Evolutionary conservation across 1,284 basidiomycete species (phyloP).

Genomic region (Pyrrhoderma lamaoense): DNA sequence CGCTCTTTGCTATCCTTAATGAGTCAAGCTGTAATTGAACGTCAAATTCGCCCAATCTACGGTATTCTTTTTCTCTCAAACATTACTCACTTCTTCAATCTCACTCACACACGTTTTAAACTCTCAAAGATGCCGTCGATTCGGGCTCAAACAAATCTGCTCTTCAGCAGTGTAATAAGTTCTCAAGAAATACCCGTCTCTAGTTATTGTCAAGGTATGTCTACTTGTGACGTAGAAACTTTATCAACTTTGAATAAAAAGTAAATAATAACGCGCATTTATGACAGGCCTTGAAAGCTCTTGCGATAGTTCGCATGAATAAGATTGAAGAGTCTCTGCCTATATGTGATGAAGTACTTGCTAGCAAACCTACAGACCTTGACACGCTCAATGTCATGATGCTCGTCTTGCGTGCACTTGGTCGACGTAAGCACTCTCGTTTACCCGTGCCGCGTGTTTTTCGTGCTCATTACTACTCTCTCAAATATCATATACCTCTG

Average conservation of each 20-base stretch:
- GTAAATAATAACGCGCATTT: background rate
- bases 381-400: slow-evolving; percentile 70
- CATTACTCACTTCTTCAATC: background rate
- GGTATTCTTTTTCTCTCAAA: slow-evolving; percentile 34
- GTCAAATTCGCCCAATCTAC: slow-evolving; percentile 74
- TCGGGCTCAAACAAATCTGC: slow-evolving; percentile 79
- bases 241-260: no score
- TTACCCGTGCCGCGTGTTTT: background rate
- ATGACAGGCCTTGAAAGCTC: slow-evolving; percentile 69
- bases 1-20: slow-evolving; percentile 20
- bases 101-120: background rate
- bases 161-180: slow-evolving; percentile 74
- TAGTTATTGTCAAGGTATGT: slow-evolving; percentile 63
- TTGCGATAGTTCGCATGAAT: slow-evolving; percentile 73
- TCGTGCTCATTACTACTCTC: slow-evolving; percentile 2
- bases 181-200: slow-evolving; percentile 75
- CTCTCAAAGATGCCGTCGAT: slow-evolving; percentile 68
- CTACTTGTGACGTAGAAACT: background rate
- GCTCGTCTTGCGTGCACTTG: slow-evolving; percentile 69
- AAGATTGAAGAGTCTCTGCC: slow-evolving; percentile 74
- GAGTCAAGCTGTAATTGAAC: slow-evolving; percentile 52
- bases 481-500: slow-evolving; percentile 7
- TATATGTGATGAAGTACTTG: slow-evolving; percentile 74
- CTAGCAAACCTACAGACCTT: slow-evolving; percentile 60
- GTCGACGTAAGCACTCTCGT: slow-evolving; percentile 55